Percentiles rank a stretch among this genome's conserved stretches.
Evolutionary conservation across 2,329 filamentous ascomycete species (phyloP).

Genomic region (Aspergillus clavatus): DNA sequence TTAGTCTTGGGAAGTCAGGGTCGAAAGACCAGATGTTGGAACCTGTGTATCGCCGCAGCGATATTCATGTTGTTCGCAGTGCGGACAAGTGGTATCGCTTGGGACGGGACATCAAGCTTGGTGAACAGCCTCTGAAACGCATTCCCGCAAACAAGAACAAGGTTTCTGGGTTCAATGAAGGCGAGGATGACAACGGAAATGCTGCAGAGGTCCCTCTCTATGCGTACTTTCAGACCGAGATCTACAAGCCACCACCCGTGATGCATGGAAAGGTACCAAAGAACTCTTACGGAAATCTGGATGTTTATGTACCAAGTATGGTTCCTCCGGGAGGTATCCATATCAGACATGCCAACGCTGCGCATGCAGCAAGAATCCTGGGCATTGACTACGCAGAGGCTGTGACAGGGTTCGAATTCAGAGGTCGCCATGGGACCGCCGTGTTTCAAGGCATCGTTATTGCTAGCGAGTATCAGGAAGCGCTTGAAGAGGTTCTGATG

Average conservation of each 20-base stretch:
- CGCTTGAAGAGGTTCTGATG: conserved; percentile 63
- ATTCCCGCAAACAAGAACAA: conserved; percentile 48
- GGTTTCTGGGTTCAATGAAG: conserved; percentile 22
- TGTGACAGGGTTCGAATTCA: conserved; percentile 84
- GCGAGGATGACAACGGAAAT: conserved; percentile 40
- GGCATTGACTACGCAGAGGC: conserved; percentile 85
- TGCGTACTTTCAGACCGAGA: conserved; percentile 58
- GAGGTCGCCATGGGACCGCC: conserved; percentile 78
- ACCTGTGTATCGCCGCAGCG: conserved; percentile 72
- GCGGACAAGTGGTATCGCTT: conserved; percentile 87
- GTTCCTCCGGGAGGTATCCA: conserved; percentile 57
- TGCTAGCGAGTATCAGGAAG: conserved; percentile 65
- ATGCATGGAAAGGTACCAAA: conserved; percentile 64
- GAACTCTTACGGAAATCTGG: conserved; percentile 59
- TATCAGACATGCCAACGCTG: conserved; percentile 54
- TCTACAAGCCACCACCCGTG: conserved; percentile 73
- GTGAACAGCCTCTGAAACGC: conserved; percentile 79
- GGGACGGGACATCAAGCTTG: conserved; percentile 70
- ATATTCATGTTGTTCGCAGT: conserved; percentile 73
- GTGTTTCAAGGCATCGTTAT: conserved; percentile 74
- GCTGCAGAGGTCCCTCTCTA: conserved; percentile 56
- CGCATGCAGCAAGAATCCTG: conserved; percentile 67
- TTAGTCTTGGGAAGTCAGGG: conserved; percentile 50
- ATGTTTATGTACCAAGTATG: conserved; percentile 61
- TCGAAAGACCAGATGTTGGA: conserved; percentile 56